Base-by-base conservation (phyloP, 2,329 filamentous ascomycete genomes). In the Botrytis galanthina region DNA sequence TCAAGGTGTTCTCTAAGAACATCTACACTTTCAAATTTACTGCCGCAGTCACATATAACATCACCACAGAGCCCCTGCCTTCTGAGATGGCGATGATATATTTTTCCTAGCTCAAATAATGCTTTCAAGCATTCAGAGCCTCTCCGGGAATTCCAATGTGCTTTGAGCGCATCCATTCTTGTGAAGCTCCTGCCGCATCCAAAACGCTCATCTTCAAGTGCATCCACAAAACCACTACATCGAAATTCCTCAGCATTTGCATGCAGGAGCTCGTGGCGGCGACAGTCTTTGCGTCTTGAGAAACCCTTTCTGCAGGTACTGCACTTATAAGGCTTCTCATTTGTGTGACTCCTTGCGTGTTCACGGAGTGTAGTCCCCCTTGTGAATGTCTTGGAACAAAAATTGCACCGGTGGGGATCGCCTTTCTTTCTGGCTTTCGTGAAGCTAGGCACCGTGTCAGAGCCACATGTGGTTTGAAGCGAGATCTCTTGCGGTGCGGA, bases 51-150 rank as follows among this genome's bases (percentile, higher is more conserved):
- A 44, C 42, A 44, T 44, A 6, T 42, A 1, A 0, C 16, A 42
- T 42, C 39, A 42, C 16, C 39, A 42, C 14, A 42, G 39, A 12
- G 12, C 39, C 12, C 3, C 39, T 16, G 39, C 39, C 16, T 12
- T 42, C 14, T 12, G 39, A 14, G 14, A 14, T 39, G 8, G 8
- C 6, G 37, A 37, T 37, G n/a, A n/a, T n/a, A n/a, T n/a, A n/a
- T n/a, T 42, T 22, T 63, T 8, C 1, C 1, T 7, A 1, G 0
- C 12, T 14, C 46, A 6, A 37, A 3, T n/a, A 8, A 7, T 3
- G 0, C 0, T 10, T 18, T 3, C 8, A 71, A 71, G n/a, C 70
- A 59, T 8, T 1, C 12, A 3, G 14, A 16, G 2, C 29, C 61
- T 12, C 20, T 29, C 4, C 12, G n/a, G 18, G 61, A 44, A 4